Percentiles rank a stretch among this genome's conserved stretches.
phyloP scores from a whole-genome alignment of 257 asterid genomes.

The Primulina huaijiensis region DNA sequence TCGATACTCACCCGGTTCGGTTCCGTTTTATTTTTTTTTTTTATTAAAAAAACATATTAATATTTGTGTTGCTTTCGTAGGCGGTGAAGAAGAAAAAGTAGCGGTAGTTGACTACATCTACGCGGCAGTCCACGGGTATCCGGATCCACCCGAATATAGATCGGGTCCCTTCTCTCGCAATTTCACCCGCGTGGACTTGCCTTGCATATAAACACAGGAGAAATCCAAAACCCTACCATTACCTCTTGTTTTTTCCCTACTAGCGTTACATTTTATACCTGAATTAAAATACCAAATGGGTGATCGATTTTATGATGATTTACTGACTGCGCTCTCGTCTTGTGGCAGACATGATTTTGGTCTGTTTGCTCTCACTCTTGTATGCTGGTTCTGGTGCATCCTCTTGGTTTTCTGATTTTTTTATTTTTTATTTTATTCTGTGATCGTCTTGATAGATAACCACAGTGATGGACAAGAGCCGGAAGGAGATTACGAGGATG shows the following conservation, averaged over 20 bases:
- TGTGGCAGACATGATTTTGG: background rate
- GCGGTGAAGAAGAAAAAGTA: too few relatives aligned
- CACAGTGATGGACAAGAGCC: slow-evolving; percentile 27
- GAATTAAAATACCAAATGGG: background rate
- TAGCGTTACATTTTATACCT: too few relatives aligned
- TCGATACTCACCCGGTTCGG: too few relatives aligned
- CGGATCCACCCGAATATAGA: background rate
- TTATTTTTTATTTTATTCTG: slow-evolving; percentile 1
- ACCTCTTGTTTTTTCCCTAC: too few relatives aligned
- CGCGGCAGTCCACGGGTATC: background rate
- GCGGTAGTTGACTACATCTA: background rate
- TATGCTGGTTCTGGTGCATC: background rate
- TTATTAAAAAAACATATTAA: too few relatives aligned
- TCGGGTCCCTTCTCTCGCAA: background rate
- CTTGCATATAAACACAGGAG: too few relatives aligned
- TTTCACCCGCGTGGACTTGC: too few relatives aligned
- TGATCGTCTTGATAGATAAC: slow-evolving; percentile 34
- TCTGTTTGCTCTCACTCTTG: background rate
- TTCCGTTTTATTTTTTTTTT: too few relatives aligned
- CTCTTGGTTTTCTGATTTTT: background rate
- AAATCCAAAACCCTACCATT: background rate
- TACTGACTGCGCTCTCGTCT: background rate
- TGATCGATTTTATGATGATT: background rate
- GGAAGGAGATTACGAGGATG: slow-evolving; percentile 51
- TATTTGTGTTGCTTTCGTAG: too few relatives aligned